Evolutionary conservation across 2,329 filamentous ascomycete genomes (phyloP), one percentile per base, ranked within the genome.

Genomic region (Epichloe brachyelytri): DNA sequence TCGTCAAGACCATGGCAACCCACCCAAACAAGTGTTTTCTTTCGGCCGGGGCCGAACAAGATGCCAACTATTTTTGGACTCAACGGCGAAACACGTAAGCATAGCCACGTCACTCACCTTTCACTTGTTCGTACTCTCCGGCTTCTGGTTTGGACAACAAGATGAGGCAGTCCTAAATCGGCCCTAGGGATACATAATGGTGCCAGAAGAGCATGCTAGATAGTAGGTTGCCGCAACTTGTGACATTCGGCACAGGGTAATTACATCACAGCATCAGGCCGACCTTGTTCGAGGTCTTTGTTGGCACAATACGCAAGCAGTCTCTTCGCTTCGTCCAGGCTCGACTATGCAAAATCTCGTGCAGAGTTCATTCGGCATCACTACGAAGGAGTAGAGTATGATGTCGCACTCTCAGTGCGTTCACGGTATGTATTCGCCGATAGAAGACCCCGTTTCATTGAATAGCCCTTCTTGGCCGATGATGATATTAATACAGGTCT

Each of bases 401-500:
- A 19, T 34, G 17, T n/a, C 46, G 22, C n/a, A 48, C n/a, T 17
- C 6, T 15, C 17, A 8, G 33, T 20, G 20, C 19, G 17, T 38
- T 37, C 36, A 22, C 5, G 5, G 12, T 17, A 36, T 38, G 30
- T 10, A 38, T 5, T 40, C 12, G n/a, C 22, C 17, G 10, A 10
- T 22, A 45, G 30, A 46, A 46, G 37, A 50, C 40, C 5, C 37
- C 30, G 30, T 48, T 26, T 20, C 12, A 19, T 54, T 43, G 19
- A 36, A 33, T 22, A 48, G 40, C 47, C 46, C 14, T 46, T 37
- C 37, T 20, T 40, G 22, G 41, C 20, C 26, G 10, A 48, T 52
- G 56, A 54, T 55, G 30, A 44, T 71, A 66, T 60, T 65, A 60
- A 60, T 71, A 71, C 67, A 71, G 53, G 57, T 49, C 51, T 49